A percentile compares a stretch with the other conserved stretches of the same genome.
Conservation (phyloP, 352 stramenopile species). For the Globisporangium cederbergense region DNA sequence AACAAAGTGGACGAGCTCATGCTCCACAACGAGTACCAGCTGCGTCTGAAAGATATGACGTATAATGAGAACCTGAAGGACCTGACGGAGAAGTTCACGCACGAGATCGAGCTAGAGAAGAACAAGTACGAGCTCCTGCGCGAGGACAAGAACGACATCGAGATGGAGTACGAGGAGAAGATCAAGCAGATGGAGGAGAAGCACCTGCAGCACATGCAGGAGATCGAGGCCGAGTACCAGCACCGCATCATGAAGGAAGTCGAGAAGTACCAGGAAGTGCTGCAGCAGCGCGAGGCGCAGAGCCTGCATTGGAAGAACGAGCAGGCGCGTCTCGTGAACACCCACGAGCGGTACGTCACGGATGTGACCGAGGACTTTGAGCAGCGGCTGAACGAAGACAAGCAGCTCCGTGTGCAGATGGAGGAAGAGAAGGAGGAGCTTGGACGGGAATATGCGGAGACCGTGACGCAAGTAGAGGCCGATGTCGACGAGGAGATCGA, state of each 20-base stretch:
- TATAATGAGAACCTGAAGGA: constrained; percentile 95
- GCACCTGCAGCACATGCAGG: constrained; percentile 89
- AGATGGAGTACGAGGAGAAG: constrained; percentile 91
- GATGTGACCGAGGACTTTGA: constrained; percentile 92
- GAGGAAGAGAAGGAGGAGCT: constrained; percentile 86
- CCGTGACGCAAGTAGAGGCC: constrained; percentile 71
- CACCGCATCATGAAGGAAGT: constrained; percentile 93
- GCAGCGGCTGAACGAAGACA: constrained; percentile 86
- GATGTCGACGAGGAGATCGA: constrained; percentile 89
- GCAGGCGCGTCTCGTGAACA: constrained; percentile 53
- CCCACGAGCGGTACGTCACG: constrained; percentile 78
- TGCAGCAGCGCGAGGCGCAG: constrained; percentile 85
- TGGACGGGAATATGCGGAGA: constrained; percentile 71
- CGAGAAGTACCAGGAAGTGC: constrained; percentile 86
- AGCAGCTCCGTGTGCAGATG: constrained; percentile 72
- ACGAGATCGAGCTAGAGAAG: constrained; percentile 92
- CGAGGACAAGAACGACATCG: constrained; percentile 91
- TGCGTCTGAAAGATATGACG: constrained; percentile 94
- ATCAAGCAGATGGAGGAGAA: constrained; percentile 90
- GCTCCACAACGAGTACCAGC: constrained; percentile 94
- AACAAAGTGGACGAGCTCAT: constrained; percentile 94
- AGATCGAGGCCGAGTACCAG: constrained; percentile 89
- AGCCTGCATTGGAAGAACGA: constrained; percentile 67
- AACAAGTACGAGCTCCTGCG: constrained; percentile 88
- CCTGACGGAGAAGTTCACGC: constrained; percentile 90